phyloP scores from a whole-genome alignment of 2,329 filamentous ascomycete species.

The Cladosporium sphaerospermum region DNA sequence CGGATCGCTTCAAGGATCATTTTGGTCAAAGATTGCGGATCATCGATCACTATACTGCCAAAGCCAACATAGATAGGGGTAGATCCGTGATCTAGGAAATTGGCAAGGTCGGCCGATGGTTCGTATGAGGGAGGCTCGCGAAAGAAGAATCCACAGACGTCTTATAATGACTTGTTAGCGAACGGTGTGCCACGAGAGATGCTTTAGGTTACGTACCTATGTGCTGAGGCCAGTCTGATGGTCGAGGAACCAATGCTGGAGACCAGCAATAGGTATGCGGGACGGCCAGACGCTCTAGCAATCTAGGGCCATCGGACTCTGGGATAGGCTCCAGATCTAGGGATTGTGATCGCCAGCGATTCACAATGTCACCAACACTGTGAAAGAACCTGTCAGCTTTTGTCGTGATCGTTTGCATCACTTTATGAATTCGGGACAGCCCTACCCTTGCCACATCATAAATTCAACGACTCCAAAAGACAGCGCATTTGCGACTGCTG shows the following conservation, averaged over 20 bases:
- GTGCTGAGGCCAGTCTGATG: slow-evolving; percentile 38
- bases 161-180: not conserved
- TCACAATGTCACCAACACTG: slow-evolving; percentile 69
- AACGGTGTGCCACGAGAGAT: not conserved
- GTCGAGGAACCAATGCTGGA: slow-evolving; percentile 22
- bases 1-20: slow-evolving; percentile 64
- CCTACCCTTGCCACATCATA: slow-evolving; percentile 74
- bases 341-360: slow-evolving; percentile 64
- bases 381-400: slow-evolving; percentile 18
- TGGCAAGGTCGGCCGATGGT: slow-evolving; percentile 56
- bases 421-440: not conserved
- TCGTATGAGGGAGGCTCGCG: slow-evolving; percentile 54
- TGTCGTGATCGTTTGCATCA: not conserved
- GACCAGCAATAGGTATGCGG: slow-evolving; percentile 63
- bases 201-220: slow-evolving; percentile 44
- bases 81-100: slow-evolving; percentile 59
- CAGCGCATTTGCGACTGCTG: slow-evolving; percentile 67
- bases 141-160: slow-evolving; percentile 69
- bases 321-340: slow-evolving; percentile 68
- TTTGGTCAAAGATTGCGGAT: slow-evolving; percentile 61
- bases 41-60: slow-evolving; percentile 71
- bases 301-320: slow-evolving; percentile 67
- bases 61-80: slow-evolving; percentile 75
- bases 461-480: slow-evolving; percentile 78
- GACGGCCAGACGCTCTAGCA: slow-evolving; percentile 65